Percentiles rank a stretch among this genome's conserved stretches.
Conservation (phyloP, 768 basidiomycete species). For the Boletellus ananas region DNA sequence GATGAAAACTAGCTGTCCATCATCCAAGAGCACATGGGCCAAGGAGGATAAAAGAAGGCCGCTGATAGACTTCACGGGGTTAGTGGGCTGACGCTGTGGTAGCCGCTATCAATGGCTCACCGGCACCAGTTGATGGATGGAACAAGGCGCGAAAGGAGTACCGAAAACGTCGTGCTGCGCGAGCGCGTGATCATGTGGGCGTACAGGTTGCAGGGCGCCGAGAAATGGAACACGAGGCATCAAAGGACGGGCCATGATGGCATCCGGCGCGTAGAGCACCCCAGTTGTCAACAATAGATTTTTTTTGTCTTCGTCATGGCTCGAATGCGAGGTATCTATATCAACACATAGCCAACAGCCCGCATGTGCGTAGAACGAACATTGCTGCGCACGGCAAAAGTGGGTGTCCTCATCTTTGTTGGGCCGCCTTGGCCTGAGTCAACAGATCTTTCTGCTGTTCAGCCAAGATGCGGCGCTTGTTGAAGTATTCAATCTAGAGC, state of each 20-base stretch:
- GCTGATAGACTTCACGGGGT: neutral
- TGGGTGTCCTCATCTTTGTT: conserved; percentile 13
- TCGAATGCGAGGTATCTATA: neutral
- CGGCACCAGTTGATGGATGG: neutral
- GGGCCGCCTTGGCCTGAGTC: conserved; percentile 38
- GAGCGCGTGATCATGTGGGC: neutral
- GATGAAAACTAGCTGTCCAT: neutral
- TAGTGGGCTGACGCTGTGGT: neutral
- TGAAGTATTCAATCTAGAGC: conserved; percentile 87
- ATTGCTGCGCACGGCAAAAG: neutral
- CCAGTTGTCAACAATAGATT: neutral
- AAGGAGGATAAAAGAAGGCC: neutral
- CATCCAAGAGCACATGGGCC: neutral
- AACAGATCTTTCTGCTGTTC: conserved; percentile 75
- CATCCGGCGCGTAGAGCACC: neutral
- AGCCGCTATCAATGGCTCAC: neutral
- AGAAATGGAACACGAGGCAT: conserved; percentile 1
- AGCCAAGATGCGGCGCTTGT: conserved; percentile 80
- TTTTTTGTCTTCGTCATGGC: neutral
- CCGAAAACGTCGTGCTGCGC: neutral
- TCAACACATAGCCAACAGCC: conserved; percentile 4
- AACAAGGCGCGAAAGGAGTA: too few species aligned
- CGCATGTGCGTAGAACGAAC: neutral
- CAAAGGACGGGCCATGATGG: conserved; percentile 1
- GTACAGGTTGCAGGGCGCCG: neutral